Evolutionary conservation across 768 basidiomycete species (phyloP).

Genomic region (Peribolospora kevripleyi): DNA sequence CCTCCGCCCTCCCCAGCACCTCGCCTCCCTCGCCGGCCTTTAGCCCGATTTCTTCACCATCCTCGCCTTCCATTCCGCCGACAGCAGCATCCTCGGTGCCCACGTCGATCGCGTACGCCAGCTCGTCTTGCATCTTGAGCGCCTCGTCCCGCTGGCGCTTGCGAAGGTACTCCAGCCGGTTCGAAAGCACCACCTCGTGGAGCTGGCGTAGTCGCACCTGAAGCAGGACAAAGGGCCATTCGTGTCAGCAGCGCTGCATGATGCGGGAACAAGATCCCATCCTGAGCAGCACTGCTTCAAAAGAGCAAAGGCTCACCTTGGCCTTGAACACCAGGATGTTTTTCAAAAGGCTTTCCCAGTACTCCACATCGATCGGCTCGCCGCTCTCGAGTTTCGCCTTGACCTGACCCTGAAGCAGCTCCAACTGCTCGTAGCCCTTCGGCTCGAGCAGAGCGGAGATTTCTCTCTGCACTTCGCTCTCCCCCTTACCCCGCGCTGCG

Average conservation of each 20-base stretch:
- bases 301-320: conserved; percentile 32
- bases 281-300: not conserved
- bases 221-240: not conserved
- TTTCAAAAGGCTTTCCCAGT: conserved; percentile 83
- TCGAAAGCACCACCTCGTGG: conserved; percentile 89
- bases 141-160: conserved; percentile 92
- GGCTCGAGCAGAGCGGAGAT: conserved; percentile 56
- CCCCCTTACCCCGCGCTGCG: not conserved
- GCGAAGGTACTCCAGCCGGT: conserved; percentile 82
- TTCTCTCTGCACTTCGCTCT: conserved; percentile 54
- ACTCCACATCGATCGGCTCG: conserved; percentile 88
- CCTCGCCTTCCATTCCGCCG: conserved; percentile 18
- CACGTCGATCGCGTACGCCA: conserved; percentile 16
- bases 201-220: conserved; percentile 75
- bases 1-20: conserved; percentile 19
- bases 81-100: conserved; percentile 22
- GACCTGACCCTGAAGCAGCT: conserved; percentile 56
- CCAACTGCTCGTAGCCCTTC: conserved; percentile 65
- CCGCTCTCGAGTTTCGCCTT: conserved; percentile 71
- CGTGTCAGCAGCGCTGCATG: no score
- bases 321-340: conserved; percentile 92
- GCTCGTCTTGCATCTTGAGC: conserved; percentile 71
- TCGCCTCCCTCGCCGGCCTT: conserved; percentile 26
- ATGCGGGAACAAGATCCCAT: not conserved
- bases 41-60: conserved; percentile 13